Conservation (phyloP, 495 filamentous ascomycete genomes). For the Choiromyces venosus region DNA sequence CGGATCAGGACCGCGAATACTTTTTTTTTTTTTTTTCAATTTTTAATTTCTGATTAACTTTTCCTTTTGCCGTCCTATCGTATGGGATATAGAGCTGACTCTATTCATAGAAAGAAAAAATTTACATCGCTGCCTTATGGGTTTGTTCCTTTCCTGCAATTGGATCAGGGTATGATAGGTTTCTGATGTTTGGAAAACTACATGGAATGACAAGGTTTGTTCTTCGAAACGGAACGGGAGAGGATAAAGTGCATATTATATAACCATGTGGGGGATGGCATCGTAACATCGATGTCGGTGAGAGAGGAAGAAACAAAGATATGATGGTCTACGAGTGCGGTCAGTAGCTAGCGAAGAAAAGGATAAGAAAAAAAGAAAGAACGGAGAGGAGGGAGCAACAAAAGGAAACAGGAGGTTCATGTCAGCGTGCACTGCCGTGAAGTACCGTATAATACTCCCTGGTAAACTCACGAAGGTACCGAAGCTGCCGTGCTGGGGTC, state of each 20-base stretch:
- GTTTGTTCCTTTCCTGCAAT: neutral
- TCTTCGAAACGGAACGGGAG: neutral
- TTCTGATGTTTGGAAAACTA: neutral
- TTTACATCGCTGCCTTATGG: neutral
- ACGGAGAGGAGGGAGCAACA: neutral
- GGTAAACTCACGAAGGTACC: neutral
- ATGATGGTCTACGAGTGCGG: neutral
- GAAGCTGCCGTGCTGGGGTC: neutral
- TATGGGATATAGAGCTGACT: neutral
- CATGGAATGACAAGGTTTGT: neutral
- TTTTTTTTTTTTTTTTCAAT: neutral
- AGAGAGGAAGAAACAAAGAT: neutral
- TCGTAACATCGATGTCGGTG: neutral
- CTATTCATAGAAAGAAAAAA: neutral
- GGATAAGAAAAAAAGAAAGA: neutral
- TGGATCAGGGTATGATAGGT: neutral
- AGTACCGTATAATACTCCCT: neutral
- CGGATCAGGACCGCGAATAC: neutral
- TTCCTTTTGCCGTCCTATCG: neutral
- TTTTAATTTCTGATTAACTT: neutral
- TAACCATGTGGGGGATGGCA: neutral
- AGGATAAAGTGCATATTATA: neutral
- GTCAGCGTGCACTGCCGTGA: neutral
- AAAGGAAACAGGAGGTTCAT: constrained; percentile 1
- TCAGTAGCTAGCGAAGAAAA: neutral